Evolutionary conservation across 768 basidiomycete genomes (phyloP), one percentile per base, ranked within the genome.

Genomic region (Paxillus rubicundulus): DNA sequence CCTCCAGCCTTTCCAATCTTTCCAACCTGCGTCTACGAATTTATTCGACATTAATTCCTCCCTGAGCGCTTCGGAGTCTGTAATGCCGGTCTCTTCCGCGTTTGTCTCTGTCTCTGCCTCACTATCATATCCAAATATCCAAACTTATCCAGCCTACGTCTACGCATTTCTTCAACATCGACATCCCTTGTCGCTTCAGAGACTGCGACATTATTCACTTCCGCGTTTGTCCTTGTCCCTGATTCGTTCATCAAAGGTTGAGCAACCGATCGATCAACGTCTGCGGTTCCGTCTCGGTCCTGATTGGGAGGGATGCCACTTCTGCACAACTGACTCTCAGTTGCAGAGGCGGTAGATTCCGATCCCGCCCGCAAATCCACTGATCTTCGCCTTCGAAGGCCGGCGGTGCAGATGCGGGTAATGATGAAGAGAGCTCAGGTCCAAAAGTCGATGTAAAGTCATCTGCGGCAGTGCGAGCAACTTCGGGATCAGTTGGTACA

Each of bases 311-410:
- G 68, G 14, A 70, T 61, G 40, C 28, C 34, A 51, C 9, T 30
- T 24, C 51, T 59, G n/a, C 39, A 54, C 44, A 12, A 27, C 63
- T 40, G 45, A 54, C 45, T 56, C 37, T 45, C 61, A 58, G 54
- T 62, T 59, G 24, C 14, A 43, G 59, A 37, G 28, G 62, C 38
- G 10, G 36, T n/a, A 9, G 55, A 10, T 2, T 52, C 52, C 1
- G 45, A 37, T 0, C 89, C 93, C 5, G 84, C 88, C 65, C 95
- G 94, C 2, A 96, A 79, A 52, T 92, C 89, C 60, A 84, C 78
- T n/a, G n/a, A 65, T 97, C 93, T 63, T 93, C 92, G 57, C 92
- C 88, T 53, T 88, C 92, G 40, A 88, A 71, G 3, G 73, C 80
- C 28, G 53, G 21, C n/a, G 57, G 32, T 20, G 54, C 38, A 40